Percentiles rank a stretch among this genome's conserved stretches.
phyloP scores from a whole-genome alignment of 2,329 filamentous ascomycete genomes.

The Fusarium guadeloupense region DNA sequence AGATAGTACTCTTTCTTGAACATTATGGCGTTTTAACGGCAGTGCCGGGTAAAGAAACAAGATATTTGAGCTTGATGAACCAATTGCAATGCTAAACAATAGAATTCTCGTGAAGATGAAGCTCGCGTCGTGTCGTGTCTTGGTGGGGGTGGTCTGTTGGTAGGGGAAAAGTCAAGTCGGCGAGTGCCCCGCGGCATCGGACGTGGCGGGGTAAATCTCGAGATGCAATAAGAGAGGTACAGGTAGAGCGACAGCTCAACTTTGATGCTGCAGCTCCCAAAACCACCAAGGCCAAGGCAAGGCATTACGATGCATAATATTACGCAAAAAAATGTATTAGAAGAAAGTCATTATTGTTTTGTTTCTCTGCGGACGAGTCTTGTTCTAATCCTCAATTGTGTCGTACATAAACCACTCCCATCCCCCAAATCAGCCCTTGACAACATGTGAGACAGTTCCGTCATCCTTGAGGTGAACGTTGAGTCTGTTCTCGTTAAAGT shows the following conservation, averaged over 20 bases:
- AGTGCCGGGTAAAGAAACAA: not conserved
- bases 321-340: not conserved
- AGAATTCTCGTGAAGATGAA: not conserved
- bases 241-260: not conserved
- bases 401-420: slow-evolving; percentile 17
- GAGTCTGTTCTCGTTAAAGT: slow-evolving; percentile 62
- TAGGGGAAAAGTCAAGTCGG: slow-evolving; percentile 39
- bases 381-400: slow-evolving; percentile 10
- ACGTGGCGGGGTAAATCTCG: slow-evolving; percentile 44
- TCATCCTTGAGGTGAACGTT: slow-evolving; percentile 69
- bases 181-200: slow-evolving; percentile 40
- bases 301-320: not conserved
- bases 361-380: slow-evolving; percentile 9
- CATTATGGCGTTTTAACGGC: slow-evolving; percentile 64
- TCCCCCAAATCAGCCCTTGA: slow-evolving; percentile 56
- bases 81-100: not conserved
- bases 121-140: slow-evolving; percentile 16
- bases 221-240: slow-evolving; percentile 42
- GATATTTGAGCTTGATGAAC: not conserved
- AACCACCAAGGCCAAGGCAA: not conserved
- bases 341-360: slow-evolving; percentile 8
- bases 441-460: slow-evolving; percentile 67
- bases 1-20: slow-evolving; percentile 88
- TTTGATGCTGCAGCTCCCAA: too few relatives aligned
- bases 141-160: slow-evolving; percentile 37